Evolutionary conservation across 2,329 filamentous ascomycete species (phyloP).

Genomic region (Apiospora pterosperma): DNA sequence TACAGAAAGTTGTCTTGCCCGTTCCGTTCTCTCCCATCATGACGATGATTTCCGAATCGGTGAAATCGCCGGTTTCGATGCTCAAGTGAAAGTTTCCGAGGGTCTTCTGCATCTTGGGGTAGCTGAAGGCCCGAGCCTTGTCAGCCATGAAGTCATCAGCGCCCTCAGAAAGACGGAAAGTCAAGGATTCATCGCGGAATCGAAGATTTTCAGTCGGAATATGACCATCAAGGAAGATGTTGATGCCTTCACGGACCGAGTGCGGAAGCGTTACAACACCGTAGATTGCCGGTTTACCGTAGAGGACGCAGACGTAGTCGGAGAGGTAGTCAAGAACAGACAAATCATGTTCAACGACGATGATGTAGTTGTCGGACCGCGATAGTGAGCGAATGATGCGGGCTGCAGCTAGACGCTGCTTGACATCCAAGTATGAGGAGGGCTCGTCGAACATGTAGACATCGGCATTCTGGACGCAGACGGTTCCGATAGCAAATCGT

Average conservation of each 20-base stretch:
- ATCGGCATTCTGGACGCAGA: conserved; percentile 93
- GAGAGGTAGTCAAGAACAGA: conserved; percentile 98
- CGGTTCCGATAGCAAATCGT: conserved; percentile 93
- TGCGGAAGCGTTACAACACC: conserved; percentile 95
- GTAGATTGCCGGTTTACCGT: conserved; percentile 92
- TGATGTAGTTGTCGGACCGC: conserved; percentile 88
- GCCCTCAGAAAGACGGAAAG: conserved; percentile 89
- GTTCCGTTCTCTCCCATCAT: conserved; percentile 99
- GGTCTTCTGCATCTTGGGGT: conserved; percentile 90
- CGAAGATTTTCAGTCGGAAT: conserved; percentile 98
- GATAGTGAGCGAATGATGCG: conserved; percentile 89
- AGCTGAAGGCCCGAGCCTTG: conserved; percentile 79
- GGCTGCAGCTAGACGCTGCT: conserved; percentile 92
- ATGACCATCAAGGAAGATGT: conserved; percentile 97
- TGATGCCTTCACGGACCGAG: conserved; percentile 98
- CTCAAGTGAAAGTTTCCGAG: conserved; percentile 82
- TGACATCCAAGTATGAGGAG: conserved; percentile 98
- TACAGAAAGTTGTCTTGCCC: conserved; percentile 98
- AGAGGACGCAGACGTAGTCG: conserved; percentile 96
- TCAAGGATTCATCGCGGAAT: conserved; percentile 94
- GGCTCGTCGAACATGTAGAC: conserved; percentile 99
- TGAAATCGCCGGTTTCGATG: conserved; percentile 83
- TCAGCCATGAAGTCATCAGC: conserved; percentile 85
- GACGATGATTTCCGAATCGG: conserved; percentile 97
- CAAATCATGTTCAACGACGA: conserved; percentile 98